A percentile compares a stretch with the other conserved stretches of the same genome.
Conservation (phyloP, 805 yeast species). For the Tetrapisispora arboricola region DNA sequence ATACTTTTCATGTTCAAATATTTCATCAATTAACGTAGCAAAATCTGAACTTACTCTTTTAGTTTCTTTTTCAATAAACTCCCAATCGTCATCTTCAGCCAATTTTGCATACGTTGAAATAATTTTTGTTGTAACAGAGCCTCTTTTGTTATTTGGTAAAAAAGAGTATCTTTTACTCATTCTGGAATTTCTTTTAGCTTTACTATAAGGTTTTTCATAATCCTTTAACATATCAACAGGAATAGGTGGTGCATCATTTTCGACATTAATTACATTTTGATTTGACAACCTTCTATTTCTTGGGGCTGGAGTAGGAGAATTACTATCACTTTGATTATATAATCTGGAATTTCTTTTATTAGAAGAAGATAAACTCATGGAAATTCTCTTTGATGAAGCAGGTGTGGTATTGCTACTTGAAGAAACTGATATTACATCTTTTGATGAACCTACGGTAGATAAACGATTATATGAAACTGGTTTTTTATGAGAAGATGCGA, state of each 20-base stretch:
- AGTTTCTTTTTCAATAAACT: slow-evolving; percentile 59
- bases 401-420: slow-evolving; percentile 15
- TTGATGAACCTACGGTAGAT: slow-evolving; percentile 14
- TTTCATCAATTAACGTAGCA: slow-evolving; percentile 67
- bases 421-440: slow-evolving; percentile 15
- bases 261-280: slow-evolving; percentile 12
- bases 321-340: slow-evolving; percentile 9
- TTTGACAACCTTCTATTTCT: slow-evolving; percentile 20
- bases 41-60: slow-evolving; percentile 69
- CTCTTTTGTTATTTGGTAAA: slow-evolving; percentile 41
- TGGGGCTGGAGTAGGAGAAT: slow-evolving; percentile 26
- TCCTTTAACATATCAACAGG: slow-evolving; percentile 18
- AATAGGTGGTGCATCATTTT: slow-evolving; percentile 18
- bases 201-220: slow-evolving; percentile 3
- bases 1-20: slow-evolving; percentile 60
- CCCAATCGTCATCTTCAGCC: slow-evolving; percentile 55
- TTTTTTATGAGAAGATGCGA: slow-evolving; percentile 40
- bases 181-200: slow-evolving; percentile 17
- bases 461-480: slow-evolving; percentile 37
- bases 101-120: slow-evolving; percentile 65
- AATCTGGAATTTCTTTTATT: slow-evolving; percentile 19
- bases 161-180: slow-evolving; percentile 31
- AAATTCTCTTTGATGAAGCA: slow-evolving; percentile 17
- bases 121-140: slow-evolving; percentile 61
- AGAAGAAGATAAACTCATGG: slow-evolving; percentile 19